Base-by-base conservation (phyloP, 768 basidiomycete species). In the Cubamyces lactineus region DNA sequence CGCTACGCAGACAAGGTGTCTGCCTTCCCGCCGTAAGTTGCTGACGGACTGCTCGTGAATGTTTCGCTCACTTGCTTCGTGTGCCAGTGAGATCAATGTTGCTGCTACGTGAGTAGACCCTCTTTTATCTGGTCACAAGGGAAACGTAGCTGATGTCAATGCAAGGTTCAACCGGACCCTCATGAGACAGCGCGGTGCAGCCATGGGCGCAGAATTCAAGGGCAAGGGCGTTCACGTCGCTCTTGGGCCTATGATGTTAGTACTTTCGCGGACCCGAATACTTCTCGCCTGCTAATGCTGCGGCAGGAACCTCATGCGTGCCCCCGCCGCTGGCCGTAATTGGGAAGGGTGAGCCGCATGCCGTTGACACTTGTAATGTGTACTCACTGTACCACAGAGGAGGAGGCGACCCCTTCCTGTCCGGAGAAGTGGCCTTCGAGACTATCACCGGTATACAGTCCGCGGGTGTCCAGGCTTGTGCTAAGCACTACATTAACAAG, bases 301-400 rank as follows among this genome's bases (percentile, higher is more conserved):
- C 0, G 19, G 3, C 38, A 65, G 64, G 58, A 62, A 66, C 54
- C 40, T 63, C 40, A 67, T 67, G 67, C 69, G 69, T n/a, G 61
- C 59, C 0, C 79, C 59, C 66, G 78, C 82, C 53, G 91, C 89
- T 5, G 94, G 94, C 15, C 80, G 94, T 26, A 93, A 94, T 74
- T 96, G 92, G 91, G 94, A 96, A 79, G 92, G 92, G 41, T 94
- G 89, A 45, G 63, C 54, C 92, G 92, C 28, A 91, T 71, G 91
- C 94, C 0, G 95, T 85, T 75, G 77, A 70, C 83, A 16, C 91
- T 92, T 7, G 90, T 90, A 69, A 78, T 78, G 12, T 80, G 84
- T 1, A 87, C 82, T 59, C 87, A 92, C 71, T 92, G 90, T 0
- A 83, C 94, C 55, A 74, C 86, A 28, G 94, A 12, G 66, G 60